These are phyloP conservation scores for Macrolepiota fuliginosa DNA, from an alignment of 768 basidiomycete species.

Conservation along the genomic window DNA sequence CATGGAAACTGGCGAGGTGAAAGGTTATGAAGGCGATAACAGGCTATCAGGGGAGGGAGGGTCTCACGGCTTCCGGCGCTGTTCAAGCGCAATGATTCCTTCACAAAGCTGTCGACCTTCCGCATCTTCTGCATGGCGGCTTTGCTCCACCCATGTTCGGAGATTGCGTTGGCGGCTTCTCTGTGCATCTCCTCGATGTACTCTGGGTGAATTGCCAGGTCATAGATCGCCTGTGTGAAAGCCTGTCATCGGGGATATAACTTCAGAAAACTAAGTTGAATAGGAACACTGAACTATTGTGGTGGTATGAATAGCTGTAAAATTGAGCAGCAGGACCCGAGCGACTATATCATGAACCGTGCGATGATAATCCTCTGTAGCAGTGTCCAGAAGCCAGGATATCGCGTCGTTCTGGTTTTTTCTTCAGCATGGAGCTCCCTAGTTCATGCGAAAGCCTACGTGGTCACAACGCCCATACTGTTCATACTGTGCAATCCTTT, in stretches of 20 bases:
- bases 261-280: neutral
- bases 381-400: slow-evolving; percentile 38
- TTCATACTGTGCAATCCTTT: slow-evolving; percentile 8
- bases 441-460: neutral
- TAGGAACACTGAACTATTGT: slow-evolving; percentile 26
- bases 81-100: slow-evolving; percentile 28
- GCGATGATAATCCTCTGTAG: slow-evolving; percentile 23
- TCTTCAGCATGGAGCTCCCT: neutral
- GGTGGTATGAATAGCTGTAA: slow-evolving; percentile 39
- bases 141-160: slow-evolving; percentile 33
- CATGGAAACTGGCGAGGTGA: slow-evolving; percentile 10
- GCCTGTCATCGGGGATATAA: slow-evolving; percentile 6
- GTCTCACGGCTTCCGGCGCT: neutral
- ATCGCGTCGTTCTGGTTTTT: slow-evolving; percentile 20
- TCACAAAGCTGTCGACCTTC: slow-evolving; percentile 43
- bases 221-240: slow-evolving; percentile 23
- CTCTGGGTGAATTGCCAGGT: neutral
- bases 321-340: slow-evolving; percentile 33
- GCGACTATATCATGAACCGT: slow-evolving; percentile 22
- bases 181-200: slow-evolving; percentile 32
- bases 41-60: neutral
- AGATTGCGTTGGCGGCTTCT: slow-evolving; percentile 35
- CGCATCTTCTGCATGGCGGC: slow-evolving; percentile 33
- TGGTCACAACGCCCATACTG: neutral
- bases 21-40: neutral